These are phyloP conservation scores for Exophiala phaeomuriformis DNA, from an alignment of 2,329 filamentous ascomycete species.

Conservation along the genomic window DNA sequence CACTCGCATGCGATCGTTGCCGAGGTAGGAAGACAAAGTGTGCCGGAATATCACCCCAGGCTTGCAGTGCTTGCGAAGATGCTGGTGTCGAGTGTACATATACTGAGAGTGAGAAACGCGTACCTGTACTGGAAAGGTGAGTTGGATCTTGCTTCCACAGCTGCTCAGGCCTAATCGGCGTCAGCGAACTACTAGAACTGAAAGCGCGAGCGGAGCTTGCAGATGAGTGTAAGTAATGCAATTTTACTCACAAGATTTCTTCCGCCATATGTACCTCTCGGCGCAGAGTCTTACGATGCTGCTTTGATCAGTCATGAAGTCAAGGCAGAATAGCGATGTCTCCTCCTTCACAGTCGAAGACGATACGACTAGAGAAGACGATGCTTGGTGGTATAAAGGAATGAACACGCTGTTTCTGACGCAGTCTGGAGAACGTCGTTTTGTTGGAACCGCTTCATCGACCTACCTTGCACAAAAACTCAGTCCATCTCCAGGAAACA, in stretches of 20 bases:
- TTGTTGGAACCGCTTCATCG: constrained; percentile 33
- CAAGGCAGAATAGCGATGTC: constrained; percentile 6
- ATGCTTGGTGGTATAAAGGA: constrained; percentile 37
- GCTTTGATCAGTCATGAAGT: constrained; percentile 1
- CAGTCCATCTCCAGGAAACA: constrained; percentile 30
- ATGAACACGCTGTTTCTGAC: constrained; percentile 34
- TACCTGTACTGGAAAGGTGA: constrained; percentile 34
- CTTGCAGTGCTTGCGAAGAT: constrained; percentile 33
- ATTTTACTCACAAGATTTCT: not conserved
- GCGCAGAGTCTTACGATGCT: not conserved
- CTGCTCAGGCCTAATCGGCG: not conserved
- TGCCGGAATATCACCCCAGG: constrained; percentile 32
- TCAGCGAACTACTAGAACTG: constrained; percentile 32
- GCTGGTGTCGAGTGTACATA: constrained; percentile 32
- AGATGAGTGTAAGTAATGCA: constrained; percentile 19
- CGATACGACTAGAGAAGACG: constrained; percentile 29
- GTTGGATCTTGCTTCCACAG: not conserved
- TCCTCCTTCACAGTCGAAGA: constrained; percentile 23
- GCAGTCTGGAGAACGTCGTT: constrained; percentile 34
- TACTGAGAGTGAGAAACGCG: constrained; percentile 33
- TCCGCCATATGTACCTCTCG: not conserved
- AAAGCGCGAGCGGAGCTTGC: constrained; percentile 29
- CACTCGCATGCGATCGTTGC: constrained; percentile 33
- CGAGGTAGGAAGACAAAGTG: constrained; percentile 34
- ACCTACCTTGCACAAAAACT: constrained; percentile 34